A percentile compares a stretch with the other conserved stretches of the same genome.
Evolutionary conservation across 108 stramenopile species (phyloP).

Genomic region (Discostella pseudostelligera): DNA sequence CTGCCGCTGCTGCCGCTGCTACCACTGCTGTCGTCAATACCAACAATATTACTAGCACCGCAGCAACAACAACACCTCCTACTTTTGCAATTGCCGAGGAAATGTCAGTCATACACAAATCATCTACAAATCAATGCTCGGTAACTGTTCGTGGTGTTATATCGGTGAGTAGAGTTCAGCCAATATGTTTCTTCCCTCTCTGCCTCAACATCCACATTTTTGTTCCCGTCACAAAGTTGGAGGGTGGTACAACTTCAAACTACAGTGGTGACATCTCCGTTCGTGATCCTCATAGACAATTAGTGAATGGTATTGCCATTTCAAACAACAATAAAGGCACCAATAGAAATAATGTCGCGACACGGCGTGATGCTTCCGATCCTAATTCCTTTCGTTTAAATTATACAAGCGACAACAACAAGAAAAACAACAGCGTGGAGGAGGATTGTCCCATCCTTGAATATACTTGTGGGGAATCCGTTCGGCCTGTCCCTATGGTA

Average conservation of each 20-base stretch:
- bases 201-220: too few relatives aligned
- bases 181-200: background rate
- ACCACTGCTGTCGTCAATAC: background rate
- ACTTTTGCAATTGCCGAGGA: slow-evolving; percentile 13
- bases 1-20: too few relatives aligned
- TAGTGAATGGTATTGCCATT: background rate
- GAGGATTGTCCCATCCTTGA: background rate
- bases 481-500: slow-evolving; percentile 15
- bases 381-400: background rate
- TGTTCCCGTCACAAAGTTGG: too few relatives aligned
- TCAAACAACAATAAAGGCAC: background rate
- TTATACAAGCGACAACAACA: too few relatives aligned
- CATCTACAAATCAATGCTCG: slow-evolving; percentile 7
- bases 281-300: slow-evolving; percentile 9
- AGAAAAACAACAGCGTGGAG: background rate
- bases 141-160: slow-evolving; percentile 10
- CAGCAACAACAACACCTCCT: too few relatives aligned
- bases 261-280: background rate
- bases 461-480: slow-evolving; percentile 8
- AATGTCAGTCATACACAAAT: slow-evolving; percentile 16
- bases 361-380: background rate
- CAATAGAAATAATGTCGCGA: background rate
- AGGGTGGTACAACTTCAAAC: background rate
- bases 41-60: too few relatives aligned
- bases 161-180: slow-evolving; percentile 1